phyloP scores from a whole-genome alignment of 805 yeast species.

The Barnettozyma sucrosica region DNA sequence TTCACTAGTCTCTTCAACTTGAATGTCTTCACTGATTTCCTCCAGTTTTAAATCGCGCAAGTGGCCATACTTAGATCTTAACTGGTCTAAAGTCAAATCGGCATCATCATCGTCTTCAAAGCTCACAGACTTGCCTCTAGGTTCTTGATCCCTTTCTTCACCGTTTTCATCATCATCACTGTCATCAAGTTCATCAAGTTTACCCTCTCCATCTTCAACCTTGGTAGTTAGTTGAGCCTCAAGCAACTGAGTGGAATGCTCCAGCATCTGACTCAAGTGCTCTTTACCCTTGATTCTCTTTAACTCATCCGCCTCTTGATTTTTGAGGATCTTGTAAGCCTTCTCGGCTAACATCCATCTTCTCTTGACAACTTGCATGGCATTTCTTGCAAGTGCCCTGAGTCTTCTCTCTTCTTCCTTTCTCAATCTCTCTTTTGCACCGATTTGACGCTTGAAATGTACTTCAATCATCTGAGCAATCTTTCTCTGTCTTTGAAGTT shows the following conservation, averaged over 20 bases:
- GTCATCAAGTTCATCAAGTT: conserved; percentile 12
- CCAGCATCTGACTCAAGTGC: conserved; percentile 80
- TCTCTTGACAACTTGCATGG: conserved; percentile 78
- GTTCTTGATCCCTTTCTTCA: conserved; percentile 10
- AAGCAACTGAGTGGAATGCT: conserved; percentile 82
- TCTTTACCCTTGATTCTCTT: conserved; percentile 79
- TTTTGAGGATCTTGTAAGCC: conserved; percentile 67
- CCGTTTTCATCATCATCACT: conserved; percentile 28
- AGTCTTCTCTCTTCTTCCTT: conserved; percentile 71
- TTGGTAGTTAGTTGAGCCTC: conserved; percentile 69
- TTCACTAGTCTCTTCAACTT: conserved; percentile 9
- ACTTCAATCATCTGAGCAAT: conserved; percentile 78
- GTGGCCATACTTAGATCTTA: conserved; percentile 23
- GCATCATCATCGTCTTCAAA: conserved; percentile 21
- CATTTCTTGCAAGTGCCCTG: conserved; percentile 66
- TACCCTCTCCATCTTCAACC: conserved; percentile 21
- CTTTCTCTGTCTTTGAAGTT: conserved; percentile 61
- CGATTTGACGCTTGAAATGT: conserved; percentile 79
- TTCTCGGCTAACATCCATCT: conserved; percentile 89
- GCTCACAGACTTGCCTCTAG: background rate
- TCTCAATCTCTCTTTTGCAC: conserved; percentile 78
- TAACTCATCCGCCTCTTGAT: conserved; percentile 71
- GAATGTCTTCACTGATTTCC: conserved; percentile 26
- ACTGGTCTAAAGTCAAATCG: conserved; percentile 27
- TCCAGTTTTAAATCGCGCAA: conserved; percentile 22